Evolutionary conservation across 106 monocot genomes (phyloP).

Genomic region (Apostasia shenzhenica): DNA sequence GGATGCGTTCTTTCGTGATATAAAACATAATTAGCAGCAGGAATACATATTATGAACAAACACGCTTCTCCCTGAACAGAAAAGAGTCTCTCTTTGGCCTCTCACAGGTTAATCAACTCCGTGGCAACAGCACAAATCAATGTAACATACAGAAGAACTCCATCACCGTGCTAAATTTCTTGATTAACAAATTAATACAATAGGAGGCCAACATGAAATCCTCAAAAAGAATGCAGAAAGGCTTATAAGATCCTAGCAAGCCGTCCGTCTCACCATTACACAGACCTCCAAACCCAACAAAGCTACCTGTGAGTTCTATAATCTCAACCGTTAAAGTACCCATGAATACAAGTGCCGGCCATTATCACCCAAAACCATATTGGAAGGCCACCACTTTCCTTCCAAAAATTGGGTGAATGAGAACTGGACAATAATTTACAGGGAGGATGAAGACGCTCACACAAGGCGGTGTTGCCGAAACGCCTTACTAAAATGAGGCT

Average conservation of each 20-base stretch:
- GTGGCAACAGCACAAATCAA: no score
- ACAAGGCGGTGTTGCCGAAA: conserved; percentile 65
- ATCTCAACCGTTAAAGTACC: background rate
- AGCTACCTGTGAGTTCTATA: background rate
- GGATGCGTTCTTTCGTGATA: no score
- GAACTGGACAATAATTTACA: conserved; percentile 26
- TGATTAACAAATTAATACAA: conserved; percentile 16
- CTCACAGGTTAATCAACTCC: no score
- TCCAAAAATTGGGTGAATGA: conserved; percentile 13
- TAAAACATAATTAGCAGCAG: no score
- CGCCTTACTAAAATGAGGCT: conserved; percentile 88
- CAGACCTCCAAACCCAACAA: background rate
- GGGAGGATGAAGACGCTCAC: conserved; percentile 3
- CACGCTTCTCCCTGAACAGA: no score
- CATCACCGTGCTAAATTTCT: background rate
- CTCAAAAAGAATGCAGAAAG: conserved; percentile 37
- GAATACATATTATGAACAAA: no score
- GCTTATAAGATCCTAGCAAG: background rate
- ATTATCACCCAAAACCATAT: background rate
- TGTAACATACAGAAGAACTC: no score
- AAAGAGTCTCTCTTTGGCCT: no score
- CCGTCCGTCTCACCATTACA: background rate
- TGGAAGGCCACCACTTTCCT: background rate
- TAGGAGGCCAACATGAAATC: conserved; percentile 18
- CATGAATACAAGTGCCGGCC: background rate